phyloP scores from a whole-genome alignment of 805 yeast species.

The Nakazawaea anatomiae region DNA sequence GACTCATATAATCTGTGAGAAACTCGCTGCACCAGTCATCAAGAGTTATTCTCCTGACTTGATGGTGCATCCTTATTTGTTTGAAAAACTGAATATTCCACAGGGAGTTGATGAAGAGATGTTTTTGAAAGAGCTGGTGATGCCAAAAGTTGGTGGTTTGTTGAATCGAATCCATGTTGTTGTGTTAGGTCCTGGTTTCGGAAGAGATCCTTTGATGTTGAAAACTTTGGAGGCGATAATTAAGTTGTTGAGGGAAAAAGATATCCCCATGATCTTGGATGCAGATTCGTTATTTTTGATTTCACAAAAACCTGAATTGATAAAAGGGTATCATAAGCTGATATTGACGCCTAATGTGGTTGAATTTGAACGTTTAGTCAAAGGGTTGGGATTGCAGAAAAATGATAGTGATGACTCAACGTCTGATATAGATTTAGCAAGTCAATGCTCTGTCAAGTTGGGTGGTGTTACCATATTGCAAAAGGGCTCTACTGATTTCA shows the following conservation, averaged over 20 bases:
- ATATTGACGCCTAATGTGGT: constrained; percentile 86
- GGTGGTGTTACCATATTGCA: constrained; percentile 60
- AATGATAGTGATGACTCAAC: constrained; percentile 12
- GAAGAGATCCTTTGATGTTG: constrained; percentile 70
- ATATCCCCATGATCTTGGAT: constrained; percentile 75
- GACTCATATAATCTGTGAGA: constrained; percentile 85
- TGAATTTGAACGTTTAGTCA: constrained; percentile 67
- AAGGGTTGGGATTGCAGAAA: constrained; percentile 35
- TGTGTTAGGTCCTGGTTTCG: constrained; percentile 92
- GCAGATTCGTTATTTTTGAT: constrained; percentile 83
- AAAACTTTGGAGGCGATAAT: constrained; percentile 53
- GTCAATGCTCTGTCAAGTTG: constrained; percentile 39
- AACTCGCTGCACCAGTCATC: constrained; percentile 70
- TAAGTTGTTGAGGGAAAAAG: constrained; percentile 45
- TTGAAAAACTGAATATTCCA: constrained; percentile 28
- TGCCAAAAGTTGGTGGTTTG: constrained; percentile 51
- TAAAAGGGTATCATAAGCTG: constrained; percentile 51
- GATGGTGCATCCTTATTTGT: constrained; percentile 92
- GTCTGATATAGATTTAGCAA: constrained; percentile 24
- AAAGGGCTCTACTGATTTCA: constrained; percentile 67
- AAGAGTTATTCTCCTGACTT: constrained; percentile 87
- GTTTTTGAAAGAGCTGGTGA: constrained; percentile 35
- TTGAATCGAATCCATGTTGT: constrained; percentile 71
- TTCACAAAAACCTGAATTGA: constrained; percentile 47
- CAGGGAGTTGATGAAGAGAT: constrained; percentile 18